Conservation (phyloP, 75 land plant genomes). For the Selaginella tamariscina region DNA sequence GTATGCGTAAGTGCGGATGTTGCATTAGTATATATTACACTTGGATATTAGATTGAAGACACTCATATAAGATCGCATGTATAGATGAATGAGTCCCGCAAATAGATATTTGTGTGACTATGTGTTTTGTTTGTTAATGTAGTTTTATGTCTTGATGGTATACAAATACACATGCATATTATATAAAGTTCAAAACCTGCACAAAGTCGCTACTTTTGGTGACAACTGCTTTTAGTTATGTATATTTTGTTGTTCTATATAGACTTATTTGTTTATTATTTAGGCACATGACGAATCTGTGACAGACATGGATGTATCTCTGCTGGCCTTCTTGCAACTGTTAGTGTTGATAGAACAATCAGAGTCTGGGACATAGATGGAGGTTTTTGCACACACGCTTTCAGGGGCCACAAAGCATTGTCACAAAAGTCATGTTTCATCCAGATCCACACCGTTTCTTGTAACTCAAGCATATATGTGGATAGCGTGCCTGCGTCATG, state of each 20-base stretch:
- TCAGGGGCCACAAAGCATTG: slow-evolving; percentile 74
- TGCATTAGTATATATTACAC: too few species aligned
- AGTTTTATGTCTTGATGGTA: too few species aligned
- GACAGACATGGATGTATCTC: slow-evolving; percentile 59
- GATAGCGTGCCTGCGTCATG: neutral
- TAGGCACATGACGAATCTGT: slow-evolving; percentile 87
- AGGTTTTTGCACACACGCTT: slow-evolving; percentile 84
- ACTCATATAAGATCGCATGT: too few species aligned
- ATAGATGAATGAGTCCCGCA: too few species aligned
- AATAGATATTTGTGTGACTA: too few species aligned
- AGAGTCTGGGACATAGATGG: slow-evolving; percentile 91
- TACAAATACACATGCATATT: too few species aligned
- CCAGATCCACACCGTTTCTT: slow-evolving; percentile 49
- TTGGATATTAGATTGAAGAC: too few species aligned
- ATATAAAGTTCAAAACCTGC: too few species aligned
- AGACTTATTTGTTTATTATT: slow-evolving; percentile 3
- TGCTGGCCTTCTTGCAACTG: slow-evolving; percentile 89
- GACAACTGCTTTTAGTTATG: too few species aligned
- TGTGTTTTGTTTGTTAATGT: too few species aligned
- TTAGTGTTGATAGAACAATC: slow-evolving; percentile 76
- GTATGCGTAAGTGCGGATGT: too few species aligned
- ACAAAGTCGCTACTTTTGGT: too few species aligned
- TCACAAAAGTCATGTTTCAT: slow-evolving; percentile 61
- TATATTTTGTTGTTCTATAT: neutral
- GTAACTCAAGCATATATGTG: slow-evolving; percentile 33